A percentile compares a stretch with the other conserved stretches of the same genome.
These are phyloP conservation scores for Citropsis articulata DNA, from an alignment of 345 rosid species.

Conservation along the genomic window DNA sequence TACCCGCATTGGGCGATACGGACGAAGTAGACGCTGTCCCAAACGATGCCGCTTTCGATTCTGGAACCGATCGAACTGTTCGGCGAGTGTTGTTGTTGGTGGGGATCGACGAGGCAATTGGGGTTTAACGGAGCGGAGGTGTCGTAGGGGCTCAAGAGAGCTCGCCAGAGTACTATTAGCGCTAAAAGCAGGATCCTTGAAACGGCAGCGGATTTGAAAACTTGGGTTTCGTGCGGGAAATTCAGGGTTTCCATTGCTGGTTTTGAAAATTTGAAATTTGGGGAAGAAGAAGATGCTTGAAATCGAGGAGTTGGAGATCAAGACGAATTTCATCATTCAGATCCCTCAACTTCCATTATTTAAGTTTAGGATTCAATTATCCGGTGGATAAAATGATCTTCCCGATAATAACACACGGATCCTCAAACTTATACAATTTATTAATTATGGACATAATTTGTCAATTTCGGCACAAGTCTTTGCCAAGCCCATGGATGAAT, in stretches of 20 bases:
- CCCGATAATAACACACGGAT: neutral
- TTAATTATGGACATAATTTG: too few species aligned
- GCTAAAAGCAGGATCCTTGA: conserved; percentile 57
- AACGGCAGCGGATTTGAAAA: conserved; percentile 53
- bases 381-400: neutral
- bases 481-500: neutral
- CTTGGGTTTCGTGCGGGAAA: conserved; percentile 25
- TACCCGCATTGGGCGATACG: conserved; percentile 84
- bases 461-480: neutral
- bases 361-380: too few species aligned
- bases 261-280: neutral
- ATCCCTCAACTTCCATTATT: neutral
- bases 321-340: neutral
- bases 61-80: conserved; percentile 31
- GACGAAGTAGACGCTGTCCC: conserved; percentile 88
- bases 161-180: conserved; percentile 63
- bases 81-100: conserved; percentile 4
- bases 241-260: conserved; percentile 1
- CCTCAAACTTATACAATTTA: neutral
- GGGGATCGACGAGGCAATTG: conserved; percentile 40
- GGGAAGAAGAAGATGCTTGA: neutral
- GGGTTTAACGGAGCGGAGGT: conserved; percentile 74
- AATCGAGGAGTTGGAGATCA: neutral
- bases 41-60: conserved; percentile 59
- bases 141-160: conserved; percentile 68